Evolutionary conservation across 192 early-diverging fungal genomes (phyloP), one percentile per base, ranked within the genome.

Genomic region (Podila minutissima): DNA sequence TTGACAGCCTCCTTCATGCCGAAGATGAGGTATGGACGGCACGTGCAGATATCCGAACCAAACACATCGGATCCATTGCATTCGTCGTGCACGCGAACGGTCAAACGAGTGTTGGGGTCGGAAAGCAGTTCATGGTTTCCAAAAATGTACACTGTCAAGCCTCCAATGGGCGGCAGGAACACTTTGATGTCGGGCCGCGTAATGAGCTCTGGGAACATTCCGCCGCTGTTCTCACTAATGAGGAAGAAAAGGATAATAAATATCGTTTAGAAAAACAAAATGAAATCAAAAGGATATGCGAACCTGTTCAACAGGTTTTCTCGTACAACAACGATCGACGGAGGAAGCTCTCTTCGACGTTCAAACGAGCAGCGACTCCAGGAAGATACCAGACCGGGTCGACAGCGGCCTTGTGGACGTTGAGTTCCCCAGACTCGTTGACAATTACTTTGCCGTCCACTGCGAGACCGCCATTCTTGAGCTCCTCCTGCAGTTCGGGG

Each of bases 371-470:
- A 48, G 97, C 97, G 1, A 98, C 95, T 3, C 97, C 97, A 10
- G 97, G 97, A 2, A 98, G 85, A 69, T 92, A 92, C 97, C 97
- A 98, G 17, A 98, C 97, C 41, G 97, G 97, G 75, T 98, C 97
- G 12, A 96, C 89, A 5, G 97, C 97, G 22, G 94, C 97, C 84
- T 98, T 98, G 57, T 93, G 91, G 37, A 95, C 95, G 75, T 91
- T 92, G 28, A 98, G 83, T 64, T 98, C 94, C 32, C 95, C 97
- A 15, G 74, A 71, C 26, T 89, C 79, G 51, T 94, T 94, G 8
- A 95, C 82, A 2, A 98, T 92, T 41, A 97, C 84, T 35, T 94
- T 93, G 55, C 95, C 94, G 74, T 98, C 97, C 9, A 95, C 89
- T n/a, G 69, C 82, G 59, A 98, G 65, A 11, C 74, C 72, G 5